Evolutionary conservation across 2,329 filamentous ascomycete genomes (phyloP).

Genomic region (Chrysosphaeria jannelii): DNA sequence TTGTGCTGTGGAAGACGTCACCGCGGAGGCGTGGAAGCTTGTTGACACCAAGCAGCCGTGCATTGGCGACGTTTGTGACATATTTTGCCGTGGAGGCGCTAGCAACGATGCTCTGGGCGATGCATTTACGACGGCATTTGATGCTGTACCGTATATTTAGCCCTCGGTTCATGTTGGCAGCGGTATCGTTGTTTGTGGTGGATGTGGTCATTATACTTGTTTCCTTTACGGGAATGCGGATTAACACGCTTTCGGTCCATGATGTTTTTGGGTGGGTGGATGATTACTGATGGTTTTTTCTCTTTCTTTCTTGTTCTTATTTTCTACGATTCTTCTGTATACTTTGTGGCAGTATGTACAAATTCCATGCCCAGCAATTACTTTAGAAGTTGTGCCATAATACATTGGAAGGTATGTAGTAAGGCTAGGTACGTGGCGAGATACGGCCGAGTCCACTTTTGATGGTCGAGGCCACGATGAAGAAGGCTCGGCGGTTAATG

Average conservation of each 20-base stretch:
- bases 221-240: constrained; percentile 42
- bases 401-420: no score
- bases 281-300: constrained; percentile 2
- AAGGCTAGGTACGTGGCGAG: no score
- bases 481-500: no score
- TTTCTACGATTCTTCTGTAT: background rate
- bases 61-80: constrained; percentile 42
- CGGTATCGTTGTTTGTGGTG: constrained; percentile 38
- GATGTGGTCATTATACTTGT: constrained; percentile 46
- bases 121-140: constrained; percentile 60
- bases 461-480: no score
- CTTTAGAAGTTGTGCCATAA: no score
- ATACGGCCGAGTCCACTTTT: no score
- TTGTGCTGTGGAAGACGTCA: constrained; percentile 69
- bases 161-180: constrained; percentile 69
- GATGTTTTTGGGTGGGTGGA: constrained; percentile 58
- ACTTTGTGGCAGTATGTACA: no score
- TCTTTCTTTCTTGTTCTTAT: background rate
- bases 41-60: constrained; percentile 38
- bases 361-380: no score
- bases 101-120: constrained; percentile 74
- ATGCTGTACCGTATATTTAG: constrained; percentile 92
- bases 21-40: constrained; percentile 40
- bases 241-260: constrained; percentile 46
- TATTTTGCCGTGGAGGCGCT: constrained; percentile 64